Evolutionary conservation across 805 yeast genomes (phyloP), one percentile per base, ranked within the genome.

Genomic region (Cyberlindnera subsufficiens): DNA sequence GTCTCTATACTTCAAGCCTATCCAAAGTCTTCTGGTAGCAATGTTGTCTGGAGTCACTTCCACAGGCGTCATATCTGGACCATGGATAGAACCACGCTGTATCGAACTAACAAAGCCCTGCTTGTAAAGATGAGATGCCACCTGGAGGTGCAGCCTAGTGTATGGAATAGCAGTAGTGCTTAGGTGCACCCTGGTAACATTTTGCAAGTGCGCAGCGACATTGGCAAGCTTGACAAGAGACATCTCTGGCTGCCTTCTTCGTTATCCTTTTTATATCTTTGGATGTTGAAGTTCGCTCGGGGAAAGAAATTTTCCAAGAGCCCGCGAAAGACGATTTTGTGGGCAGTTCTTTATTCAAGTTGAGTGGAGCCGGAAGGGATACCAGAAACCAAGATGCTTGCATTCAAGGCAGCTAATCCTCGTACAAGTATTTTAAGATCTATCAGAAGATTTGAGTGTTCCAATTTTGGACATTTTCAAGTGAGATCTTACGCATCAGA

Each of bases 41-140:
- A 93, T 78, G 59, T 91, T 90, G 59, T 86, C 96, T 30, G 84
- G 89, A 0, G 98, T 89, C 18, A 80, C 85, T 35, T 83, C 89
- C 4, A 78, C 79, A 1, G 90, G 83, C 2, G 68, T 68, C 36
- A 68, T 60, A 61, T 93, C 98, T 13, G 99, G 98, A 1, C 96
- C 96, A 9, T 74, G 60, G 2, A 77, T 69, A 8, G 91, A 84
- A 3, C 99, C 99, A 56, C 86, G 77, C 57, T 86, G 95, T 40
- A 93, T 74, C 3, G 89, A 77, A 1, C 89, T 76, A 35, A 93
- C 69, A 60, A 91, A 88, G 0, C 99, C 99, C 65, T 90, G 95
- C 50, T 83, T 85, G 68, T 91, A 87, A 32, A 93, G 75, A 30
- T 89, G 91, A 41, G 86, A 68, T 13, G 95, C 87, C 38, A 93